Evolutionary conservation across 2,329 filamentous ascomycete species (phyloP).

Genomic region (Sporothrix variecibatus): DNA sequence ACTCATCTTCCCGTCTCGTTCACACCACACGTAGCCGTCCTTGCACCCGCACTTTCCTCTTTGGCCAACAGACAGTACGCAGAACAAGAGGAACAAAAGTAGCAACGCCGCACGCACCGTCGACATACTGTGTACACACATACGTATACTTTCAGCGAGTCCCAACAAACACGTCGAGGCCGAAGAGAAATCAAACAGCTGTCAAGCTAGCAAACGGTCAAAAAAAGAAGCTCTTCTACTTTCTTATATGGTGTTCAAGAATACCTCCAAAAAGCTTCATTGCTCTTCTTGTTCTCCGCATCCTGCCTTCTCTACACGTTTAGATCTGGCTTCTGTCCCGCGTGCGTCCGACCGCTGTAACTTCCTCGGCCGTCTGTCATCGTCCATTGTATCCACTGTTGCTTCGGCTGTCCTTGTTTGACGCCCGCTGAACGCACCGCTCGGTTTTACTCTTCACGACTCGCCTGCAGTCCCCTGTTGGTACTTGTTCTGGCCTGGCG

Average conservation of each 20-base stretch:
- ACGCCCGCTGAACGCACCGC: slow-evolving; percentile 8
- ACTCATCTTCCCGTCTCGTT: slow-evolving; percentile 6
- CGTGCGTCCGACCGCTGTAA: neutral
- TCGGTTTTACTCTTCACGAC: neutral
- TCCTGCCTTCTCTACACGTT: neutral
- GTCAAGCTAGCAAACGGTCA: neutral
- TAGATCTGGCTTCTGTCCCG: neutral
- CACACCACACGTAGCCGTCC: neutral
- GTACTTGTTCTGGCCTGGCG: neutral
- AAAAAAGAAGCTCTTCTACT: neutral
- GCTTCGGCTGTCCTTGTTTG: neutral
- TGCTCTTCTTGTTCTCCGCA: neutral
- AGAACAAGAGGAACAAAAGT: neutral
- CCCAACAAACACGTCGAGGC: neutral
- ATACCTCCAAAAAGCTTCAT: neutral
- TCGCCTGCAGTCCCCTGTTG: neutral
- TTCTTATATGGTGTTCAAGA: neutral
- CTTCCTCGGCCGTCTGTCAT: neutral
- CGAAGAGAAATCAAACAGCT: neutral
- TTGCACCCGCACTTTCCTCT: neutral
- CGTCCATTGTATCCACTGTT: neutral
- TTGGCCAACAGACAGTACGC: neutral
- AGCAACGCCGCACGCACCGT: neutral
- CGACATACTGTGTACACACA: too few relatives aligned
- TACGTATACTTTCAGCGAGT: neutral